phyloP scores from a whole-genome alignment of 2,329 filamentous ascomycete genomes.

The Pseudopyricularia javanii region DNA sequence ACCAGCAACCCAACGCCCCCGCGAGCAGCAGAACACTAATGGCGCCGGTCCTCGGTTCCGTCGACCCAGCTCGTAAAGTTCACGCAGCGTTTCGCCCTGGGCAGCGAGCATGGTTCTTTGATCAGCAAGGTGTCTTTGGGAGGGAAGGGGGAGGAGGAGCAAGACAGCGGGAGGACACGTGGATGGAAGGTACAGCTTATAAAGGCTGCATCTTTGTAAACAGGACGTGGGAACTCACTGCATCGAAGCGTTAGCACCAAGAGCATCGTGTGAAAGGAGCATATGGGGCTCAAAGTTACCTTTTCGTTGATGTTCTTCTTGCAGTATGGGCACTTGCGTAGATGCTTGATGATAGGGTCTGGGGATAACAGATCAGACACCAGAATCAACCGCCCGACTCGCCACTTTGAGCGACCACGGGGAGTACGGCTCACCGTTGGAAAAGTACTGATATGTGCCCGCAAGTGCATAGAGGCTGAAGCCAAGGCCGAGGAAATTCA shows the following conservation, averaged over 20 bases:
- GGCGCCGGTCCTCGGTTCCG: slow-evolving; percentile 28
- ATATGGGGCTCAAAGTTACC: slow-evolving; percentile 24
- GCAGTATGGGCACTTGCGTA: slow-evolving; percentile 57
- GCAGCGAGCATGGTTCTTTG: neutral
- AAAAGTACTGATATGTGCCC: slow-evolving; percentile 46
- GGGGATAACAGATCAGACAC: neutral
- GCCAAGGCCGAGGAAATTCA: slow-evolving; percentile 56
- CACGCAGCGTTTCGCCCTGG: slow-evolving; percentile 29
- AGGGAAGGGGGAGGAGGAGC: neutral
- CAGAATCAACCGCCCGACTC: neutral
- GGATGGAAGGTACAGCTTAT: neutral
- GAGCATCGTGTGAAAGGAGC: neutral
- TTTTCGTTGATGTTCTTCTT: slow-evolving; percentile 50
- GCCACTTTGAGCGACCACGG: too few relatives aligned
- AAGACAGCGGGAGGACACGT: neutral
- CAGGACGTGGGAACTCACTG: neutral
- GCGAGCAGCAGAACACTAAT: neutral
- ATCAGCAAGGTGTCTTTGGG: neutral
- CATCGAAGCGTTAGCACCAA: neutral
- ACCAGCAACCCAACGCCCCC: too few relatives aligned
- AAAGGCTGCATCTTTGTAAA: neutral
- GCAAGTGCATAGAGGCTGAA: slow-evolving; percentile 53
- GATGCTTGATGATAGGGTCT: slow-evolving; percentile 60
- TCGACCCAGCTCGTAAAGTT: slow-evolving; percentile 40
- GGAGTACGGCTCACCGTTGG: slow-evolving; percentile 17